Evolutionary conservation across 352 stramenopile species (phyloP).

Genomic region (Phytophthora capsici): DNA sequence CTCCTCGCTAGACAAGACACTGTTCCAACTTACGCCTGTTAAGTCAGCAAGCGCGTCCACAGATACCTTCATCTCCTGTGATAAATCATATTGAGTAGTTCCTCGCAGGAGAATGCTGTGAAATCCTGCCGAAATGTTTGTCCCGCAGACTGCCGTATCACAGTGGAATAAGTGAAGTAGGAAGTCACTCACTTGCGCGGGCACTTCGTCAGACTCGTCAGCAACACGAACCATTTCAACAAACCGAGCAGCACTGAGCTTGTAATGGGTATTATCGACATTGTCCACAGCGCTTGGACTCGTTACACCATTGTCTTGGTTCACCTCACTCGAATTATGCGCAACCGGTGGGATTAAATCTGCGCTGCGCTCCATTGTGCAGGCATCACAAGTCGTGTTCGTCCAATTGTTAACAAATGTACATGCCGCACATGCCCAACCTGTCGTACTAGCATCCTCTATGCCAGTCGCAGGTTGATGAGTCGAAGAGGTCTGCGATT

Average conservation of each 20-base stretch:
- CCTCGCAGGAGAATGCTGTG: slow-evolving; percentile 32
- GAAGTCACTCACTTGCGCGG: slow-evolving; percentile 40
- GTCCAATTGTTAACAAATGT: slow-evolving; percentile 75
- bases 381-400: slow-evolving; percentile 54
- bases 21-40: slow-evolving; percentile 22
- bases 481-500: slow-evolving; percentile 17
- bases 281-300: slow-evolving; percentile 1
- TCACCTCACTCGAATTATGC: slow-evolving; percentile 9
- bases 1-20: slow-evolving; percentile 16
- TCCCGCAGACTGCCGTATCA: background rate
- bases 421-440: slow-evolving; percentile 70
- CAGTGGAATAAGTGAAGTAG: slow-evolving; percentile 37
- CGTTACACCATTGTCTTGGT: slow-evolving; percentile 9
- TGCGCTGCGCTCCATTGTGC: slow-evolving; percentile 57
- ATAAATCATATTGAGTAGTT: slow-evolving; percentile 30
- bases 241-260: slow-evolving; percentile 42
- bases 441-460: slow-evolving; percentile 12
- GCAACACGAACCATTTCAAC: slow-evolving; percentile 43
- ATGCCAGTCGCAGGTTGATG: background rate
- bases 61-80: slow-evolving; percentile 37
- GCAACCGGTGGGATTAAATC: slow-evolving; percentile 36
- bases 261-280: slow-evolving; percentile 14
- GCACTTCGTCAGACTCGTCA: slow-evolving; percentile 30
- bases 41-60: slow-evolving; percentile 41
- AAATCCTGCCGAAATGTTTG: slow-evolving; percentile 5